Percentiles rank a stretch among this genome's conserved stretches.
Conservation (phyloP, 768 basidiomycete species). For the Psilocybe cubensis region DNA sequence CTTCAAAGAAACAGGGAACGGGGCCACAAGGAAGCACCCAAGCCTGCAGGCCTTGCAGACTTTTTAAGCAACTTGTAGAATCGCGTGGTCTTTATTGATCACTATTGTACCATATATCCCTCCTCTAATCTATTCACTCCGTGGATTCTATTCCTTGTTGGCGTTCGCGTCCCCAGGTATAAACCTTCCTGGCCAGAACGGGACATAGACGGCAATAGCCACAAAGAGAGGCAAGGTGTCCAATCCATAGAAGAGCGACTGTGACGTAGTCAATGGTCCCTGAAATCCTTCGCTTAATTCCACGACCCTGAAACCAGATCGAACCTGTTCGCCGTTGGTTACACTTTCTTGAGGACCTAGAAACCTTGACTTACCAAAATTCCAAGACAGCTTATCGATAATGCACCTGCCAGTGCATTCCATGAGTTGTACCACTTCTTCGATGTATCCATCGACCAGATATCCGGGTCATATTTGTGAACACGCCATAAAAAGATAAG, state of each 20-base stretch:
- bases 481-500: conserved; percentile 53
- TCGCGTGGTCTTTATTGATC: not conserved
- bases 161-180: conserved; percentile 45
- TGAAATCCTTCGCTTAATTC: conserved; percentile 69
- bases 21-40: conserved; percentile 40
- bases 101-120: not conserved
- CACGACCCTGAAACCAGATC: conserved; percentile 60
- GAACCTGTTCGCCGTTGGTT: conserved; percentile 44
- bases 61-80: conserved; percentile 50
- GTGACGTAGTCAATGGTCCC: conserved; percentile 59
- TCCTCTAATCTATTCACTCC: too few relatives aligned
- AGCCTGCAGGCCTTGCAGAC: conserved; percentile 49
- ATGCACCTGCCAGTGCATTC: conserved; percentile 54
- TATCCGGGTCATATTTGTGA: conserved; percentile 37
- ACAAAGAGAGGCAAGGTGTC: conserved; percentile 69
- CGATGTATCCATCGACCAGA: conserved; percentile 41
- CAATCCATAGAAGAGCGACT: conserved; percentile 66
- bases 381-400: conserved; percentile 60
- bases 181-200: conserved; percentile 71
- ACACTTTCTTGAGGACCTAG: not conserved
- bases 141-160: not conserved
- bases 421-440: conserved; percentile 59
- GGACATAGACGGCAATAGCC: conserved; percentile 55
- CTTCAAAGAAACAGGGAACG: conserved; percentile 62
- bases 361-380: conserved; percentile 68